phyloP scores from a whole-genome alignment of 2,329 filamentous ascomycete genomes.

The Talaromyces islandicus region DNA sequence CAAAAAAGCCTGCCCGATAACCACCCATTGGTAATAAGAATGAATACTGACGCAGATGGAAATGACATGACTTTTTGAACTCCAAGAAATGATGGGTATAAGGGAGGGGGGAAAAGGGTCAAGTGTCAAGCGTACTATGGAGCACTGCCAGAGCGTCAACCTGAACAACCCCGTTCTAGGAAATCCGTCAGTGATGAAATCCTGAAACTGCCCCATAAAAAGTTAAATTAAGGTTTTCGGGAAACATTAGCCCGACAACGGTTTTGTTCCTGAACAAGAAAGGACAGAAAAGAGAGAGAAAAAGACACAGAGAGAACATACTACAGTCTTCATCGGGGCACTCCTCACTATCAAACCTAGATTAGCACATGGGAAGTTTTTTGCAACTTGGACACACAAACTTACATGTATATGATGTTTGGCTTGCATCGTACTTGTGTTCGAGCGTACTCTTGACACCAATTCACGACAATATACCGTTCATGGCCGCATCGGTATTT shows the following conservation, averaged over 20 bases:
- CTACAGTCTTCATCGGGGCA: slow-evolving; percentile 7
- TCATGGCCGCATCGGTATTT: slow-evolving; percentile 9
- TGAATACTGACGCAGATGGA: not conserved
- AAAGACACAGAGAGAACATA: not conserved
- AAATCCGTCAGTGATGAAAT: not conserved
- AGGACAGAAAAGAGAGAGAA: not conserved
- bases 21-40: not conserved
- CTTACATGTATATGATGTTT: slow-evolving; percentile 6
- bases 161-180: not conserved
- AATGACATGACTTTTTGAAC: not conserved
- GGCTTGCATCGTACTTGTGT: slow-evolving; percentile 2
- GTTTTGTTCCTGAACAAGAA: not conserved
- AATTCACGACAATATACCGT: slow-evolving; percentile 2
- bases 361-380: not conserved
- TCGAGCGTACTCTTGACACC: slow-evolving; percentile 3
- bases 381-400: not conserved
- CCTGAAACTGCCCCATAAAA: not conserved
- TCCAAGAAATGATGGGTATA: not conserved
- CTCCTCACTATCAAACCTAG: slow-evolving; percentile 1
- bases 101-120: not conserved
- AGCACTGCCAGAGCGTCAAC: not conserved
- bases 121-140: not conserved
- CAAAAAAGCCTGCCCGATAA: not conserved
- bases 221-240: not conserved
- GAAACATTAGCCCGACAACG: not conserved